Base-by-base conservation (phyloP, 345 rosid species). In the Brassica incana region DNA sequence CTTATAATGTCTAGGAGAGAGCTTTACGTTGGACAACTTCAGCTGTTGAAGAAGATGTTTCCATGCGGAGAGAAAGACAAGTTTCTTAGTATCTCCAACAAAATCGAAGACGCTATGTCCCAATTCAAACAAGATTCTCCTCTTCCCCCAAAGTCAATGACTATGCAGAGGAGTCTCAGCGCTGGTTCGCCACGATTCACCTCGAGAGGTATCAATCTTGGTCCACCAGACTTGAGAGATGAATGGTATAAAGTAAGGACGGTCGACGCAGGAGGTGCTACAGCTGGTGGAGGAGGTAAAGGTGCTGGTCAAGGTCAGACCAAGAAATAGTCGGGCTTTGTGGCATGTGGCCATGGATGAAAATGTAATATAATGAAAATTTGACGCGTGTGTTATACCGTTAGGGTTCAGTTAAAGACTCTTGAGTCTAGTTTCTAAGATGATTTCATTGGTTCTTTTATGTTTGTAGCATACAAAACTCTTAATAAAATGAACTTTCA, bases 21-120 rank as follows among this genome's bases (percentile, higher is more conserved):
- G 70, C 83, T 81, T 76, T 81, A 81, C 74, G 77, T 81, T 18
- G 69, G 80, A 10, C 69, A 81, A 60, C 33, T 71, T 81, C 70
- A 76, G 58, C 18, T 81, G 2, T 30, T 81, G 1, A 71, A 81
- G 38, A 60, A 76, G 66, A 81, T 81, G 73, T 81, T 76, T 59
- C 80, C 83, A 59, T 77, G 79, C 40, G 72, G 48, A 59, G 65
- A 69, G 14, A 81, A 71, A 71, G 83, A 76, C 48, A 65, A 81
- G 48, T 81, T 81, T 71, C 35, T 76, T 66, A 80, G 77, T 59
- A 76, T 81, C 77, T 81, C 76, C 20, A 66, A 81, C 65, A 71
- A 81, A 67, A 45, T 81, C 0, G 80, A 73, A 71, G 80, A 81
- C 2, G 80, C 70, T 48, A 23, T 81, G 73, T 65, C 83, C 8